A percentile compares a stretch with the other conserved stretches of the same genome.
phyloP scores from a whole-genome alignment of 495 filamentous ascomycete species.

The Penicillium arizonense region DNA sequence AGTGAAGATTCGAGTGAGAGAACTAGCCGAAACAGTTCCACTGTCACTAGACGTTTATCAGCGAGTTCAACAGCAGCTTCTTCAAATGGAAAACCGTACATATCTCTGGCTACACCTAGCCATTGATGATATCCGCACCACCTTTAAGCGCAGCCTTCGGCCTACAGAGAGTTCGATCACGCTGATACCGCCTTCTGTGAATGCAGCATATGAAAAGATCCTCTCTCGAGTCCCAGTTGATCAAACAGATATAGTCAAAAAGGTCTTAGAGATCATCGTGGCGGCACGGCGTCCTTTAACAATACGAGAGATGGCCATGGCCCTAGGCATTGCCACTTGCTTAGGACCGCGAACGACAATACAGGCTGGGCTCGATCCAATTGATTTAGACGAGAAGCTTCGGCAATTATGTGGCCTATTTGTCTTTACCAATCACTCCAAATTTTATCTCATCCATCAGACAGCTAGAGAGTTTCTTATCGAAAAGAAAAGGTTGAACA shows the following conservation, averaged over 20 bases:
- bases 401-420: slow-evolving; percentile 39
- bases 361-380: slow-evolving; percentile 22
- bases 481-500: no score
- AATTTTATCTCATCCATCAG: slow-evolving; percentile 36
- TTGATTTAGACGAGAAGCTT: slow-evolving; percentile 17
- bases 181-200: slow-evolving; percentile 18
- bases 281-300: slow-evolving; percentile 34
- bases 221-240: slow-evolving; percentile 17
- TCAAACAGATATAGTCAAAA: slow-evolving; percentile 13
- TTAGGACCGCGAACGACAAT: slow-evolving; percentile 12
- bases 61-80: no score
- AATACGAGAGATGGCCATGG: slow-evolving; percentile 37
- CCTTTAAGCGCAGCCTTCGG: slow-evolving; percentile 17
- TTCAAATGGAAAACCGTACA: no score
- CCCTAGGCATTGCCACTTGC: slow-evolving; percentile 24
- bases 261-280: slow-evolving; percentile 37
- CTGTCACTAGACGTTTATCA: no score
- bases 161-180: slow-evolving; percentile 12
- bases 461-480: slow-evolving; percentile 31
- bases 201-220: slow-evolving; percentile 28
- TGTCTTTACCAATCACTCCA: slow-evolving; percentile 33
- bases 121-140: slow-evolving; percentile 18
- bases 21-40: neutral
- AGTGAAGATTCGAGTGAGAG: neutral
- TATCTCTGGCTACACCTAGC: no score